Evolutionary conservation across 31 red algal genomes (phyloP).

Genomic region (Bonnemaisonia californica): DNA sequence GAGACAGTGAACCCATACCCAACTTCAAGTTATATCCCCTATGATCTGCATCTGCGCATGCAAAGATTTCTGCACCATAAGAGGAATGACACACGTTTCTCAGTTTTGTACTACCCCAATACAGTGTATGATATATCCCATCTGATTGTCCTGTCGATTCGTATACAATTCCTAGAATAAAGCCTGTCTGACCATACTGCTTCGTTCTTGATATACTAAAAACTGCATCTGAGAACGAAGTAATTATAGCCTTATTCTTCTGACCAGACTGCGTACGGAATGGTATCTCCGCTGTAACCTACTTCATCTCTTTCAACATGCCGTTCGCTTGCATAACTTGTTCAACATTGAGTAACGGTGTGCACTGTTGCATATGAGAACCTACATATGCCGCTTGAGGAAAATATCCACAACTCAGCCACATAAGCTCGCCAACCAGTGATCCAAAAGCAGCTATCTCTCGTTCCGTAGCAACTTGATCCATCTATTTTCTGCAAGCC

Average conservation of each 20-base stretch:
- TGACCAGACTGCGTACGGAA: not conserved
- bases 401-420: no score
- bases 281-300: not conserved
- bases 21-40: not conserved
- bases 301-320: conserved; percentile 7
- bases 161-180: not conserved
- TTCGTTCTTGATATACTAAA: not conserved
- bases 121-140: not conserved
- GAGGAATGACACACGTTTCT: not conserved
- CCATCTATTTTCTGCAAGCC: not conserved
- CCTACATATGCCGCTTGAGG: not conserved
- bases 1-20: not conserved
- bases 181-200: not conserved
- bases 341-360: not conserved
- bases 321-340: not conserved
- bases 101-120: not conserved
- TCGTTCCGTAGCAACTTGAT: not conserved
- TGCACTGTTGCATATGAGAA: not conserved
- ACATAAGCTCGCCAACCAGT: not conserved
- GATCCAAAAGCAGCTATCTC: not conserved
- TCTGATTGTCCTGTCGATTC: not conserved
- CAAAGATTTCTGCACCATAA: not conserved
- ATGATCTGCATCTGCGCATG: not conserved
- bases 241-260: not conserved
- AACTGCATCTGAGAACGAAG: not conserved